Conservation (phyloP, 169 alveolate genomes). For the Pseudocohnilembus persalinus region DNA sequence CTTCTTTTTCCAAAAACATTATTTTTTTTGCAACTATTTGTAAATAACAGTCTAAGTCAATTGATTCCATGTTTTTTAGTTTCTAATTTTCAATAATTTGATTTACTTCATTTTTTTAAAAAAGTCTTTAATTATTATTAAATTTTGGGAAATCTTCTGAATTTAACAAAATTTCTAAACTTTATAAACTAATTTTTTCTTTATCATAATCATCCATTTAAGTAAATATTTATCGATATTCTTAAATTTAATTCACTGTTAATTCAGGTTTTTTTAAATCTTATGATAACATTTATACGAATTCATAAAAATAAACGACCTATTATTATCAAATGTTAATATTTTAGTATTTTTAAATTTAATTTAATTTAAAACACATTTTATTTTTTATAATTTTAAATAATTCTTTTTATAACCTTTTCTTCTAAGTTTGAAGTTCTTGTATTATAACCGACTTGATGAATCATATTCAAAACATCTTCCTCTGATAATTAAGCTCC, state of each 20-base stretch:
- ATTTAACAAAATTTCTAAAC: no score
- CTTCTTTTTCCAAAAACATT: background rate
- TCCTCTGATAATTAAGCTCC: background rate
- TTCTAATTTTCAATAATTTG: background rate
- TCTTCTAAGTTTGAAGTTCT: background rate
- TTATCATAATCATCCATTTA: background rate
- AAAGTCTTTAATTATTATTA: background rate
- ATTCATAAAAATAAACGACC: background rate
- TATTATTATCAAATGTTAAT: background rate
- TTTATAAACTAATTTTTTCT: background rate
- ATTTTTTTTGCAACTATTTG: background rate
- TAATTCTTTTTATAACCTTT: background rate
- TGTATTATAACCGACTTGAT: background rate
- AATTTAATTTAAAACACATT: no score
- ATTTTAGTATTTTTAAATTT: no score
- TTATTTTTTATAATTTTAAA: no score
- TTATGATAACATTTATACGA: background rate
- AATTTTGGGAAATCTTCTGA: background rate
- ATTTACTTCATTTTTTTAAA: background rate
- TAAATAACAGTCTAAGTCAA: background rate
- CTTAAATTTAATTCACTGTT: background rate
- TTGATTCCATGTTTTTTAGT: no score
- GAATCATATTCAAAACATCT: background rate
- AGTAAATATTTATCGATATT: background rate
- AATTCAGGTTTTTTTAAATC: background rate